Conservation (phyloP, 2,329 filamentous ascomycete species). For the Beauveria bassiana region DNA sequence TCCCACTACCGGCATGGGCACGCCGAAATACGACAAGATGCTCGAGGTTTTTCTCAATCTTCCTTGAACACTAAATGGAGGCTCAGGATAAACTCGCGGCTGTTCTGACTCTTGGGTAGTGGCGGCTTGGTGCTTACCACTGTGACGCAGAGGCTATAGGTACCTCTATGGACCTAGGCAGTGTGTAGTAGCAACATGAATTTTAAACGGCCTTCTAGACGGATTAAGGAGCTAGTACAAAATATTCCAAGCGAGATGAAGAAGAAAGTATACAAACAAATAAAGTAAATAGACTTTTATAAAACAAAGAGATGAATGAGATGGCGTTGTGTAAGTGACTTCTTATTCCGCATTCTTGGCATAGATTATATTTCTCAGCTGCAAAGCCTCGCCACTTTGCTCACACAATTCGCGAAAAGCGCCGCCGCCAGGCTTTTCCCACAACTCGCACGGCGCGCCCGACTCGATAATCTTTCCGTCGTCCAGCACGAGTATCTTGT, state of each 20-base stretch:
- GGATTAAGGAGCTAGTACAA: too few species aligned
- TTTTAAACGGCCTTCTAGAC: too few species aligned
- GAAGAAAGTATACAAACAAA: not conserved
- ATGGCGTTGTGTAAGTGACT: not conserved
- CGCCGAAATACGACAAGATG: slow-evolving; percentile 5
- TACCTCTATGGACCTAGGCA: too few species aligned
- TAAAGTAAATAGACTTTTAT: not conserved
- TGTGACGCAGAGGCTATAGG: too few species aligned
- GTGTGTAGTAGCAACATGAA: too few species aligned
- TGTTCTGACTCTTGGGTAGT: too few species aligned
- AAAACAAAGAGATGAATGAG: too few species aligned
- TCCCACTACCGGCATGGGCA: slow-evolving; percentile 10
- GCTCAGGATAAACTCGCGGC: too few species aligned
- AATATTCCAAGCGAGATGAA: too few species aligned
- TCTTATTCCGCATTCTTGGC: too few species aligned
- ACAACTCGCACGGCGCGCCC: slow-evolving; percentile 49
- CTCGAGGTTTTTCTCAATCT: not conserved
- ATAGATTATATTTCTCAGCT: not conserved
- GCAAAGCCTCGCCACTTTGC: not conserved
- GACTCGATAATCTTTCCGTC: slow-evolving; percentile 50
- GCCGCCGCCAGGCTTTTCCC: slow-evolving; percentile 30
- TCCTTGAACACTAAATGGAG: slow-evolving; percentile 3
- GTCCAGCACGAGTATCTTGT: slow-evolving; percentile 55
- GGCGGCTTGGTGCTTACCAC: too few species aligned
- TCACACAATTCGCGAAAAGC: slow-evolving; percentile 4